These are phyloP conservation scores for Quercus glauca DNA, from an alignment of 306 rosid genomes.

Conservation along the genomic window DNA sequence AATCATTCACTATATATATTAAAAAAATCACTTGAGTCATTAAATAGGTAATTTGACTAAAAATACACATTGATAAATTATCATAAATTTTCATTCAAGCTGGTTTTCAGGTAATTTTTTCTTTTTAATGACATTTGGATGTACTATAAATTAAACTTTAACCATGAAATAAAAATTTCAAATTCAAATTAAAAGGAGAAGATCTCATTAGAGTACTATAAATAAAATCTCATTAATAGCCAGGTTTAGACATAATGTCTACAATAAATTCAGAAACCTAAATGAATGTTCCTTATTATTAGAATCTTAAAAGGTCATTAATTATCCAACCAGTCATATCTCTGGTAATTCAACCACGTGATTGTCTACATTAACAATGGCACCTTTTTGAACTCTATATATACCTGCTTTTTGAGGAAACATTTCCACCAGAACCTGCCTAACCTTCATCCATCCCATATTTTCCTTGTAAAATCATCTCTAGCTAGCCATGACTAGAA, in stretches of 20 bases:
- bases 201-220: background rate
- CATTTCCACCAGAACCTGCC: background rate
- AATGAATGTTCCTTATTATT: background rate
- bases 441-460: too few relatives aligned
- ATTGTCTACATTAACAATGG: background rate
- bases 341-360: background rate
- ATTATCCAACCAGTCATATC: background rate
- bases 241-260: background rate
- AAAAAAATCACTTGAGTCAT: too few relatives aligned
- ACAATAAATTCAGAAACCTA: background rate
- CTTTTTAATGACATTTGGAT: too few relatives aligned
- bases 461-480: background rate
- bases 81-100: too few relatives aligned
- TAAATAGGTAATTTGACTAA: too few relatives aligned
- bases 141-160: too few relatives aligned
- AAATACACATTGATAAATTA: too few relatives aligned
- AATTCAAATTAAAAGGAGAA: too few relatives aligned
- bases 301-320: background rate
- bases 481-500: slow-evolving; percentile 14
- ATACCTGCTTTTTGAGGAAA: background rate
- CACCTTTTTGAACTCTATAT: background rate
- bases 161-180: too few relatives aligned
- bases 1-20: too few relatives aligned
- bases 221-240: background rate
- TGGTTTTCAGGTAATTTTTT: too few relatives aligned